phyloP scores from a whole-genome alignment of 371 early-diverging fungal genomes.

The Lichtheimia corymbifera region DNA sequence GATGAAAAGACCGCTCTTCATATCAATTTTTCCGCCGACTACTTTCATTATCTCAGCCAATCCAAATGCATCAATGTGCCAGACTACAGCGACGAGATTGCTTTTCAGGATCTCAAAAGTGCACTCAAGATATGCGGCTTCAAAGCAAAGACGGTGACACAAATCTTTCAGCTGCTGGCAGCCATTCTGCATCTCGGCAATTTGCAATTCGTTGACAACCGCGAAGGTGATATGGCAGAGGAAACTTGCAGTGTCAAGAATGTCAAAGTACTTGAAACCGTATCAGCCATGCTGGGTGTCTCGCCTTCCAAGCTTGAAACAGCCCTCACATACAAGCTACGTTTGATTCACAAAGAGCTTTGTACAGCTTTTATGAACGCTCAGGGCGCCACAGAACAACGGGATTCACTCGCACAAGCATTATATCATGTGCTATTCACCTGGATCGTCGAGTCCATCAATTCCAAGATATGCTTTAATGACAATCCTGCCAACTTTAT shows the following conservation, averaged over 20 bases:
- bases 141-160: conserved; percentile 68
- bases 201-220: conserved; percentile 64
- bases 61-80: conserved; percentile 30
- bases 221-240: conserved; percentile 29
- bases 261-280: conserved; percentile 66
- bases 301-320: conserved; percentile 69
- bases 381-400: conserved; percentile 51
- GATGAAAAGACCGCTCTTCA: conserved; percentile 48
- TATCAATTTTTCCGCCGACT: conserved; percentile 43
- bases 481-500: conserved; percentile 71
- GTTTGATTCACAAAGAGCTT: conserved; percentile 55
- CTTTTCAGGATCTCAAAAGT: conserved; percentile 68
- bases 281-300: conserved; percentile 83
- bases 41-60: conserved; percentile 39
- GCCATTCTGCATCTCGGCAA: conserved; percentile 86
- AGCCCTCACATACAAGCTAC: conserved; percentile 43
- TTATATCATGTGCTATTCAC: conserved; percentile 42
- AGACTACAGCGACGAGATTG: conserved; percentile 50
- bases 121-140: conserved; percentile 81
- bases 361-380: conserved; percentile 65
- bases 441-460: conserved; percentile 51
- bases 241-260: conserved; percentile 68
- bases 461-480: conserved; percentile 38
- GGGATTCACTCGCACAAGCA: conserved; percentile 39
- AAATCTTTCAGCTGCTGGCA: conserved; percentile 70